phyloP scores from a whole-genome alignment of 257 asterid species.

The Solanum commersonii region DNA sequence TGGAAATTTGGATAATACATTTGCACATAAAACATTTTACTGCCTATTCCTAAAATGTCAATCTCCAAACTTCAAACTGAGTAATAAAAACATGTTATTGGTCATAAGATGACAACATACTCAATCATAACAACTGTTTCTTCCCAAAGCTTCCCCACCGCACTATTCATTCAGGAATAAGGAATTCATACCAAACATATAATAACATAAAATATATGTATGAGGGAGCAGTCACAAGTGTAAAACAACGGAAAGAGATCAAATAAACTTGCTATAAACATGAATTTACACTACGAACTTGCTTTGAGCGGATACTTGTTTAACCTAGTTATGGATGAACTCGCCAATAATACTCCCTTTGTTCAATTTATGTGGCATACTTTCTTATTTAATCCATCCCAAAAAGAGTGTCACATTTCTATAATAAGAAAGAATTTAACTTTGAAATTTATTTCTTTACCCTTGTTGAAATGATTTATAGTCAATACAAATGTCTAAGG shows the following conservation, averaged over 20 bases:
- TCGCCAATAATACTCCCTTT: neutral
- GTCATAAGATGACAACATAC: neutral
- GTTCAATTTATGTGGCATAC: neutral
- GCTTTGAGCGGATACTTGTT: neutral
- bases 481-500: neutral
- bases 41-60: neutral
- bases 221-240: neutral
- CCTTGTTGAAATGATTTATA: neutral
- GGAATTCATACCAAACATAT: neutral
- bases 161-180: neutral
- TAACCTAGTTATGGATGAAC: neutral
- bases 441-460: neutral
- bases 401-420: neutral
- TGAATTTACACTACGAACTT: neutral
- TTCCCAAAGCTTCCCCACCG: neutral
- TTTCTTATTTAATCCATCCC: neutral
- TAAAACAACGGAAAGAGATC: neutral
- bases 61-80: neutral
- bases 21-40: neutral
- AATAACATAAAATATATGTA: neutral
- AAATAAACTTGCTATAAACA: neutral
- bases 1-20: neutral
- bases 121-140: neutral
- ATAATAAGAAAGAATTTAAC: neutral
- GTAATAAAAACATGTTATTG: neutral